Percentiles rank a stretch among this genome's conserved stretches.
Conservation (phyloP, 306 rosid genomes). For the Clitoria ternatea region DNA sequence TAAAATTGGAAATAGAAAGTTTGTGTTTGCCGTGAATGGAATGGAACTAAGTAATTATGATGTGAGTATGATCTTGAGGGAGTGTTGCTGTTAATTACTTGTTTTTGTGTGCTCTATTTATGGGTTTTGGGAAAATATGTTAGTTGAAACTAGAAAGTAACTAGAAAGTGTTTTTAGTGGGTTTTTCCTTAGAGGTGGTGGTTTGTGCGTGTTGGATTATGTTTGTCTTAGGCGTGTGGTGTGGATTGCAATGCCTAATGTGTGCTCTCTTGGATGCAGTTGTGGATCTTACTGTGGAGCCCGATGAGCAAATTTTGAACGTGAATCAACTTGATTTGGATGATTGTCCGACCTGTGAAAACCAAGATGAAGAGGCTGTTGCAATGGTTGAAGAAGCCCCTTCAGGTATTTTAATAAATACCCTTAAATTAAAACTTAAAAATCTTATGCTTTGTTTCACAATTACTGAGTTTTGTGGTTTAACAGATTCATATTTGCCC, state of each 20-base stretch:
- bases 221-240: background rate
- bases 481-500: background rate
- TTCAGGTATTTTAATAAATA: slow-evolving; percentile 49
- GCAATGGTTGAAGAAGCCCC: slow-evolving; percentile 80
- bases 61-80: background rate
- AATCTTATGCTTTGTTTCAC: background rate
- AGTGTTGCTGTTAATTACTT: too few species aligned
- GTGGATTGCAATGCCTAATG: background rate
- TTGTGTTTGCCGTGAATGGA: background rate
- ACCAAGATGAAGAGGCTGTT: slow-evolving; percentile 75
- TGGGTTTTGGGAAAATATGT: background rate
- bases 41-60: background rate
- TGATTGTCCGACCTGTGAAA: slow-evolving; percentile 58
- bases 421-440: too few species aligned
- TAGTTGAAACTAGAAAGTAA: slow-evolving; percentile 2
- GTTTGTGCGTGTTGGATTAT: background rate
- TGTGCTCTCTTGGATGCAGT: slow-evolving; percentile 37
- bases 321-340: slow-evolving; percentile 79
- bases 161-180: background rate
- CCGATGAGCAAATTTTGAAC: slow-evolving; percentile 75
- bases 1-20: too few species aligned
- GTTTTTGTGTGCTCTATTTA: background rate
- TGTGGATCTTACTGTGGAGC: slow-evolving; percentile 51
- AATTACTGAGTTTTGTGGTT: background rate
- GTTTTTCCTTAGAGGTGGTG: background rate